A percentile compares a stretch with the other conserved stretches of the same genome.
phyloP scores from a whole-genome alignment of 2,329 filamentous ascomycete species.

The Byssothecium circinans region DNA sequence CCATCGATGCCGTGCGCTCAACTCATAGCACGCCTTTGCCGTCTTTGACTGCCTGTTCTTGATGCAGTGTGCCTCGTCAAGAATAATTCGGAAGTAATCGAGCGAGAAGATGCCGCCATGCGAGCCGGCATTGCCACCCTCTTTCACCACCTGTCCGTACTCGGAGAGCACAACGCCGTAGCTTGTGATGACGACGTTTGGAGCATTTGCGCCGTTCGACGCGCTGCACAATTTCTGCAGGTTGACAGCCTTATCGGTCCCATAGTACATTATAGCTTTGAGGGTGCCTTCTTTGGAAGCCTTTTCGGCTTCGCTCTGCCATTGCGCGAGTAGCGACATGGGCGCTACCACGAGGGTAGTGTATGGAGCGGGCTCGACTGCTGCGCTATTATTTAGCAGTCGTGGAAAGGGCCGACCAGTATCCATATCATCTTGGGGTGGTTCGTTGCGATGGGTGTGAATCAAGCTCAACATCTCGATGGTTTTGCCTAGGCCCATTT shows the following conservation, averaged over 20 bases:
- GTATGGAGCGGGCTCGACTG: constrained; percentile 71
- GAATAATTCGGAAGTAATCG: constrained; percentile 90
- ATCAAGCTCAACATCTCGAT: constrained; percentile 97
- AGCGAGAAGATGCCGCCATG: constrained; percentile 80
- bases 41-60: constrained; percentile 88
- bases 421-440: constrained; percentile 33
- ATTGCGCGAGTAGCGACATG: constrained; percentile 94
- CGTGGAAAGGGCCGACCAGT: constrained; percentile 65
- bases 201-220: constrained; percentile 72
- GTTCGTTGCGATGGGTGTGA: constrained; percentile 74
- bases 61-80: constrained; percentile 94
- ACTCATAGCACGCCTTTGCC: constrained; percentile 89
- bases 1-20: constrained; percentile 86
- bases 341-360: constrained; percentile 96
- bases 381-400: constrained; percentile 59
- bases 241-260: constrained; percentile 77
- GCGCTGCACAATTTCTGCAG: constrained; percentile 76
- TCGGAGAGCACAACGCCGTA: constrained; percentile 92
- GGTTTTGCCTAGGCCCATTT: constrained; percentile 98
- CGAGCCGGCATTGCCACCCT: constrained; percentile 64
- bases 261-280: constrained; percentile 89
- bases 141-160: constrained; percentile 72
- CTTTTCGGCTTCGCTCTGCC: constrained; percentile 93
- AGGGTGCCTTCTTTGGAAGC: constrained; percentile 82
- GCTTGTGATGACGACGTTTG: constrained; percentile 90